These are phyloP conservation scores for Sporothrix humicola DNA, from an alignment of 2,329 filamentous ascomycete species.

Conservation along the genomic window DNA sequence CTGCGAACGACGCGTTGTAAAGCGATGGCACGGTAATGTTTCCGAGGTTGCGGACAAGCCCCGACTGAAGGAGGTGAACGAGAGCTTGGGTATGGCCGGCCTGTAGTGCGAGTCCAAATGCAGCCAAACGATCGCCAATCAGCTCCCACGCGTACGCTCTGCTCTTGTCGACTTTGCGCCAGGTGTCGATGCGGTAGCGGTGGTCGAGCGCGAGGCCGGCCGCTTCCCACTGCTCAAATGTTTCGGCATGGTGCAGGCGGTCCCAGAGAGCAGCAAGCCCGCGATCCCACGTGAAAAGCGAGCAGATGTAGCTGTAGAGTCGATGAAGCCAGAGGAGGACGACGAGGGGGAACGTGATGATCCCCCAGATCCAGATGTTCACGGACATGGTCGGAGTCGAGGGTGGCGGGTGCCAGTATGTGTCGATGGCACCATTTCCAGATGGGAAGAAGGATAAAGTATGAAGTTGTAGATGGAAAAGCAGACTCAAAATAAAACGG, in stretches of 20 bases:
- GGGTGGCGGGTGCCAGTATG: conserved; percentile 3
- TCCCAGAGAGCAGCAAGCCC: conserved; percentile 58
- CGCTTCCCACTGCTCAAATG: conserved; percentile 85
- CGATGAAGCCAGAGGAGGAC: conserved; percentile 34
- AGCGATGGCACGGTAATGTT: conserved; percentile 83
- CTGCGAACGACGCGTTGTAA: conserved; percentile 84
- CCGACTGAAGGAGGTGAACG: conserved; percentile 80
- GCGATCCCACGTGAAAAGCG: conserved; percentile 31
- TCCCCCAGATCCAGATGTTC: conserved; percentile 35
- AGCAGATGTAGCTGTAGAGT: conserved; percentile 22
- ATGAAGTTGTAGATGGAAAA: background rate
- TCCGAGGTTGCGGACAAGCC: conserved; percentile 81
- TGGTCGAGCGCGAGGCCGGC: conserved; percentile 84
- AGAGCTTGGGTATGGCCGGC: conserved; percentile 72
- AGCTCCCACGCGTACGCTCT: conserved; percentile 86
- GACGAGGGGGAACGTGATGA: conserved; percentile 34
- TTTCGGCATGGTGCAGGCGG: conserved; percentile 67
- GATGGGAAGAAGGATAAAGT: no score
- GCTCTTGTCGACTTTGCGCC: conserved; percentile 76
- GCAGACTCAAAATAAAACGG: background rate
- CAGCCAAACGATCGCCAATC: conserved; percentile 72
- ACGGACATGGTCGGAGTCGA: conserved; percentile 31
- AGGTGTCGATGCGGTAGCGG: conserved; percentile 78
- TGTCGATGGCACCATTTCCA: background rate
- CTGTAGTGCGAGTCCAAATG: conserved; percentile 36